Evolutionary conservation across 2,329 filamentous ascomycete genomes (phyloP), one percentile per base, ranked within the genome.

Genomic region (Gaeumannomyces sp.): DNA sequence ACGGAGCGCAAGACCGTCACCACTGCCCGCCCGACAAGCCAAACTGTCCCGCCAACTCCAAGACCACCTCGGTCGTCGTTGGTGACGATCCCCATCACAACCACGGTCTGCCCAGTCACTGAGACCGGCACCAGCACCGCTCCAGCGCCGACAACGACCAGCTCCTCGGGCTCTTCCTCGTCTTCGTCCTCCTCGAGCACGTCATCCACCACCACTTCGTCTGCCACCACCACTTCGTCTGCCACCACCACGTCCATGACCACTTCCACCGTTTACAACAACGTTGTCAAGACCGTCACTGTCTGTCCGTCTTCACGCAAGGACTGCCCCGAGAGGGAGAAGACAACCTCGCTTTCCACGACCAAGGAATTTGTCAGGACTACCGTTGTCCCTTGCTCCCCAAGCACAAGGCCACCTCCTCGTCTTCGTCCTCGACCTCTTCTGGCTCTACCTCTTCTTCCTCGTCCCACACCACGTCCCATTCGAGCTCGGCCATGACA

Each of bases 251-350:
- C 38, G 7, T 27, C 60, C 5, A 27, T 61, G 60, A 61, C 35
- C 38, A 61, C 60, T 22, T 62, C 60, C 25, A 62, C 60, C 60
- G 35, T 62, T 16, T 62, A 62, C 38, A 62, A 38, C n/a, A 62
- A 33, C 35, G n/a, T 22, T n/a, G 22, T 62, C 38, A 25, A 53
- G 25, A 62, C 60, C 38, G 60, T 62, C 5, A 50, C 60, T 16
- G 60, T 45, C 38, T 62, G 60, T 16, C 60, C 60, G 25, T n/a
- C 60, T 29, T 22, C 33, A 2, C 35, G 38, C 13, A 45, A 38
- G 35, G 50, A 62, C 27, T 62, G 60, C 16, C 60, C 60, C 22
- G 27, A 16, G 14, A 31, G 25, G 33, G 33, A 62, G 6, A 16
- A 62, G 38, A 62, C 27, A 2, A 19, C 6, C 60, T 29, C 35